Conservation (phyloP, 768 basidiomycete species). For the Lentinula guzmanii region DNA sequence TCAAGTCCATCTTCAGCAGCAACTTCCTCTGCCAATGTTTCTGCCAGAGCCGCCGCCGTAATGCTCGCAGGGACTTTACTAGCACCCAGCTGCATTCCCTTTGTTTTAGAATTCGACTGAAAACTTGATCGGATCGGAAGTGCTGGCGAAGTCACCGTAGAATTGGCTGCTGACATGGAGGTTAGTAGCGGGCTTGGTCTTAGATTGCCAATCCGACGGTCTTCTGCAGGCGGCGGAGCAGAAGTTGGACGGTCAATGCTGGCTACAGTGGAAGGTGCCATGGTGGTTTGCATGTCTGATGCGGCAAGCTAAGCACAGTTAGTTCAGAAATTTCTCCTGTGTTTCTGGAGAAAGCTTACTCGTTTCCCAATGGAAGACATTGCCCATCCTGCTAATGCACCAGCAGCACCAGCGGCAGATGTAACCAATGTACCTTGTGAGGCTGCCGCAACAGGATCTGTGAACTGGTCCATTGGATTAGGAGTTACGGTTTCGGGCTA, state of each 20-base stretch:
- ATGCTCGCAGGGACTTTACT: slow-evolving; percentile 36
- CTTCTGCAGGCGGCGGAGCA: slow-evolving; percentile 28
- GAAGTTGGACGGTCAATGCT: slow-evolving; percentile 35
- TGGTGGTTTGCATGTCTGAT: slow-evolving; percentile 67
- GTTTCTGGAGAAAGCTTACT: slow-evolving; percentile 28
- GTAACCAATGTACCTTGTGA: slow-evolving; percentile 60
- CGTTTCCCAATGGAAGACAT: slow-evolving; percentile 85
- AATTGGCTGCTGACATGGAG: slow-evolving; percentile 12
- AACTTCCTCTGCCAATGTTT: slow-evolving; percentile 55
- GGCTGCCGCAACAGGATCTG: slow-evolving; percentile 14
- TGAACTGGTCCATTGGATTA: slow-evolving; percentile 6
- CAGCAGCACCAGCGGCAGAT: slow-evolving; percentile 86
- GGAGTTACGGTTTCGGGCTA: slow-evolving; percentile 52
- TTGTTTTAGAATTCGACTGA: slow-evolving; percentile 31
- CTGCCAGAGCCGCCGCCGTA: slow-evolving; percentile 32
- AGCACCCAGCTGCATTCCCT: slow-evolving; percentile 66
- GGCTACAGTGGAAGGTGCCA: slow-evolving; percentile 30
- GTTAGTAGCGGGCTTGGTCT: slow-evolving; percentile 9
- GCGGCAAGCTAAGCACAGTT: slow-evolving; percentile 50
- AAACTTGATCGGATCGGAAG: slow-evolving; percentile 7
- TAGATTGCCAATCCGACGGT: slow-evolving; percentile 2
- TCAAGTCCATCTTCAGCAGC: slow-evolving; percentile 33
- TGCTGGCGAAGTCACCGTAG: slow-evolving; percentile 18
- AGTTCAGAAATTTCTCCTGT: not conserved
- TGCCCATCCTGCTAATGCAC: slow-evolving; percentile 93